Evolutionary conservation across 768 basidiomycete species (phyloP), one percentile per base, ranked within the genome.

Genomic region (Clitopilus hobsonii): DNA sequence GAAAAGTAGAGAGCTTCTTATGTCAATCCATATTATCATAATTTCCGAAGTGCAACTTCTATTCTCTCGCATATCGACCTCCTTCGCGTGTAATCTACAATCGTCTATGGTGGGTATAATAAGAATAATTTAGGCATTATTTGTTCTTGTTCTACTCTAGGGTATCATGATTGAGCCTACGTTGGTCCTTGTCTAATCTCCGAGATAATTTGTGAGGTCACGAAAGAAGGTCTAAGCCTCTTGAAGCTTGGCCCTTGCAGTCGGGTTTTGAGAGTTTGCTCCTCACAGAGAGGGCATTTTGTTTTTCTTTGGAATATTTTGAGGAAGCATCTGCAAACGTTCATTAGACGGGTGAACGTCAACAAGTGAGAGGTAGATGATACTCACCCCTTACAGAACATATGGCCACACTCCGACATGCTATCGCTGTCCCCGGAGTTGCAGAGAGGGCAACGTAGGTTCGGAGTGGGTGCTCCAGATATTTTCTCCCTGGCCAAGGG

Each of bases 301-400:
- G 16, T 23, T 23, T 45, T 45, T 18, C 41, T 2, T 20, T 45
- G 14, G n/a, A 45, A 45, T 45, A 45, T 45, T 20, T 45, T 45
- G n/a, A 45, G 22, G 16, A 23, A 18, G 22, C 41, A 45, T 45
- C 41, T 45, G 41, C 41, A 27, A 38, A 3, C 25, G n/a, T n/a
- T n/a, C n/a, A 38, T 52, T 20, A 7, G 22, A 16, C 27, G 24
- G 13, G 1, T n/a, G 5, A 26, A 29, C n/a, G 20, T n/a, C 6
- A 54, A 14, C 50, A 50, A 1, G 14, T 41, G 20, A 22, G 22
- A 45, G 32, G 11, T n/a, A 36, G 8, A 36, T n/a, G n/a, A 38
- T 25, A 32, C 61, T 53, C 41, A 68, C 67, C 52, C 51, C 45
- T 63, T 54, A 38, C 67, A 68, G 38, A 68, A 65, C 7, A 45